phyloP scores from a whole-genome alignment of 2,329 filamentous ascomycete species.

The Curvularia hawaiiensis region DNA sequence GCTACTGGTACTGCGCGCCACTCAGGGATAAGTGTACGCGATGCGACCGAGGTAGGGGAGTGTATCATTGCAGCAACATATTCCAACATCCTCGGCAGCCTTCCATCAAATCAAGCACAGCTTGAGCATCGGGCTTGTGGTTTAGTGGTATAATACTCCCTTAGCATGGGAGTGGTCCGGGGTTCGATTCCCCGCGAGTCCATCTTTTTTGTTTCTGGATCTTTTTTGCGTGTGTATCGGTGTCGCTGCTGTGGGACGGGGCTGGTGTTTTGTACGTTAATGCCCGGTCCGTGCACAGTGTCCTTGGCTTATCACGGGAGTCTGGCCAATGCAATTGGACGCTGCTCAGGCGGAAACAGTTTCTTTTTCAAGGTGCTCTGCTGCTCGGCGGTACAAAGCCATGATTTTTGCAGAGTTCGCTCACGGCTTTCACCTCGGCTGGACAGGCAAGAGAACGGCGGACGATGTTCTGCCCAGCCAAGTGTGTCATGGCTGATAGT shows the following conservation, averaged over 20 bases:
- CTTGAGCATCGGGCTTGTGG: slow-evolving; percentile 18
- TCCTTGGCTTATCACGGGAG: neutral
- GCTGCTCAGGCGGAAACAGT: neutral
- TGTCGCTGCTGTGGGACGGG: neutral
- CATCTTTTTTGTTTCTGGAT: neutral
- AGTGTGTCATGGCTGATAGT: neutral
- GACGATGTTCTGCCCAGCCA: neutral
- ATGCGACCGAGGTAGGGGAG: too few relatives aligned
- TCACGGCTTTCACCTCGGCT: too few relatives aligned
- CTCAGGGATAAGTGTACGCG: too few relatives aligned
- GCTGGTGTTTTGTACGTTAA: neutral
- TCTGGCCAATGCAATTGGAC: neutral
- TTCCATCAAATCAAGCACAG: slow-evolving; percentile 8
- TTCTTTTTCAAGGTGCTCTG: neutral
- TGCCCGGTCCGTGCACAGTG: neutral
- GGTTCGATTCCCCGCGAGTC: slow-evolving; percentile 19
- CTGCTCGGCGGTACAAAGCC: neutral
- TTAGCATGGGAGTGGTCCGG: slow-evolving; percentile 23
- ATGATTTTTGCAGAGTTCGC: too few relatives aligned
- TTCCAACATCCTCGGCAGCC: too few relatives aligned
- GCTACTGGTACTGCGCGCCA: too few relatives aligned
- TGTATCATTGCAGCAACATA: too few relatives aligned
- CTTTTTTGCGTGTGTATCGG: slow-evolving; percentile 2
- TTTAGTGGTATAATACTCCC: slow-evolving; percentile 28
- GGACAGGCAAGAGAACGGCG: neutral